Percentiles rank a stretch among this genome's conserved stretches.
These are phyloP conservation scores for Podila minutissima DNA, from an alignment of 192 early-diverging fungal genomes.

Conservation along the genomic window DNA sequence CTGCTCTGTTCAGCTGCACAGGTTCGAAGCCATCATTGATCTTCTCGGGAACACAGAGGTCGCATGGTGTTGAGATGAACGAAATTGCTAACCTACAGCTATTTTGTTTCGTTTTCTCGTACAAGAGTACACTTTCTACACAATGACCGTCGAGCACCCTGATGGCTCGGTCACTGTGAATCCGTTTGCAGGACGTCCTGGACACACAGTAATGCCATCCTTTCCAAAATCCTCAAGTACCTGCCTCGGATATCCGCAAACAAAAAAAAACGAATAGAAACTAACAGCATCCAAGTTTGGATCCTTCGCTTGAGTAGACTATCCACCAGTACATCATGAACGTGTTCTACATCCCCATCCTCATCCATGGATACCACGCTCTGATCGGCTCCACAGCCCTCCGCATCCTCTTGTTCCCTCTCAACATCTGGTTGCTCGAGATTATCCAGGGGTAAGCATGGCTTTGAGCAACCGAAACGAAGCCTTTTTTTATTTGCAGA, in stretches of 20 bases:
- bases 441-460: conserved; percentile 39
- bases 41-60: neutral
- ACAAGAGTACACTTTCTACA: conserved; percentile 41
- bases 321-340: conserved; percentile 50
- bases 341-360: conserved; percentile 43
- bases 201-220: conserved; percentile 31
- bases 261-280: neutral
- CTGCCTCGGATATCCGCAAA: neutral
- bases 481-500: neutral
- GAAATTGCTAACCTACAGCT: neutral
- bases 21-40: conserved; percentile 1
- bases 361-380: conserved; percentile 45
- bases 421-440: conserved; percentile 48
- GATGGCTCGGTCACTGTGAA: conserved; percentile 38
- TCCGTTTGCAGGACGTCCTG: conserved; percentile 47
- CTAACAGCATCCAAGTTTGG: neutral
- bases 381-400: conserved; percentile 23
- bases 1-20: conserved; percentile 42
- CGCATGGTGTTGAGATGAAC: neutral
- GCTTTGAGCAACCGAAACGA: no score
- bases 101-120: neutral
- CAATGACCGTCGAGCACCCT: conserved; percentile 41
- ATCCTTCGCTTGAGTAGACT: conserved; percentile 11
- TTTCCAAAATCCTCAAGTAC: no score
- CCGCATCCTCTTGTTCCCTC: conserved; percentile 38